Percentiles rank a stretch among this genome's conserved stretches.
Evolutionary conservation across 2,329 filamentous ascomycete species (phyloP).

Genomic region (Aspergillus brunneoviolaceus): DNA sequence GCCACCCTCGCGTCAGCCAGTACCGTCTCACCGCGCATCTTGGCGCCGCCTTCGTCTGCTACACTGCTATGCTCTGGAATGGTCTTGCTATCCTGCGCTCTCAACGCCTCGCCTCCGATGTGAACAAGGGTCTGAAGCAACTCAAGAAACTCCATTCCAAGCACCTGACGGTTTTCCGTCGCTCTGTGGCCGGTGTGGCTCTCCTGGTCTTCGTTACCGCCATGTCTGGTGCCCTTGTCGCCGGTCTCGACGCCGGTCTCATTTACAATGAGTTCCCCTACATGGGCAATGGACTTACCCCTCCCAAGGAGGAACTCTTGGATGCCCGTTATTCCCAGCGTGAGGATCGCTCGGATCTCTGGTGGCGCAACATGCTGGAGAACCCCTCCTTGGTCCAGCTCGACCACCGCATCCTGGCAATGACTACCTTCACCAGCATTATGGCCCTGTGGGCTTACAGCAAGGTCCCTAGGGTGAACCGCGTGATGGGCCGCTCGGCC

Average conservation of each 20-base stretch:
- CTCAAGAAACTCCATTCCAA: slow-evolving; percentile 65
- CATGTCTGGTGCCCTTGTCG: slow-evolving; percentile 91
- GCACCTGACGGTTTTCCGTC: slow-evolving; percentile 69
- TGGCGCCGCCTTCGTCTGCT: slow-evolving; percentile 86
- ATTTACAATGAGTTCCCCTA: slow-evolving; percentile 99
- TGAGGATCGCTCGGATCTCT: slow-evolving; percentile 76
- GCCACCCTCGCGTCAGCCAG: slow-evolving; percentile 88
- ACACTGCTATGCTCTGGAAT: slow-evolving; percentile 89
- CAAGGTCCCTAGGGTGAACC: slow-evolving; percentile 50
- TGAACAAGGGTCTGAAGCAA: slow-evolving; percentile 60
- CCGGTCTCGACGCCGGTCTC: slow-evolving; percentile 89
- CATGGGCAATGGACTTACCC: slow-evolving; percentile 83
- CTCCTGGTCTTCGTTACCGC: slow-evolving; percentile 82
- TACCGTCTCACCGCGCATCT: slow-evolving; percentile 90
- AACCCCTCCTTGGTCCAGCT: slow-evolving; percentile 95
- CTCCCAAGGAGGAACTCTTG: slow-evolving; percentile 79
- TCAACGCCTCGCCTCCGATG: slow-evolving; percentile 67
- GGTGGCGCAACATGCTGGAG: slow-evolving; percentile 97
- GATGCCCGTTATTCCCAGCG: slow-evolving; percentile 80
- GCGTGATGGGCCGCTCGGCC: slow-evolving; percentile 62
- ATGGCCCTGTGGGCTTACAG: slow-evolving; percentile 79
- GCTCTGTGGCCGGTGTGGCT: slow-evolving; percentile 68
- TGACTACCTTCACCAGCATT: slow-evolving; percentile 80
- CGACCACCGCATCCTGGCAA: slow-evolving; percentile 89
- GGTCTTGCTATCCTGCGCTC: slow-evolving; percentile 81